Conservation (phyloP, 2,329 filamentous ascomycete species). For the Tolypocladium pustulatum region DNA sequence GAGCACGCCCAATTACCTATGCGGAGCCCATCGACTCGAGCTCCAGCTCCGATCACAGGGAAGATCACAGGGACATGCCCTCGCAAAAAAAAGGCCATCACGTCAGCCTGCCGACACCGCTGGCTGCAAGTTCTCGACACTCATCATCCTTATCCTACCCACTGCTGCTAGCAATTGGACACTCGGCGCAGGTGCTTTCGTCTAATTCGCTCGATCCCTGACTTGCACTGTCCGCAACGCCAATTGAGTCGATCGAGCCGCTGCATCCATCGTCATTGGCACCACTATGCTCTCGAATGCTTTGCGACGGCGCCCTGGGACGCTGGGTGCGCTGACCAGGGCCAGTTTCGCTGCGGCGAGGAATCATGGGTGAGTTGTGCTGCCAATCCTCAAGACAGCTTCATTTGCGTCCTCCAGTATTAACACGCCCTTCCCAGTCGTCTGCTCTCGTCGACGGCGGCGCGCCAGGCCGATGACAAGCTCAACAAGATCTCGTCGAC, state of each 20-base stretch:
- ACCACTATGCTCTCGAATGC: conserved; percentile 10
- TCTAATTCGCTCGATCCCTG: background rate
- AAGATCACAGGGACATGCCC: conserved; percentile 20
- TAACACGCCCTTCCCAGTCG: conserved; percentile 25
- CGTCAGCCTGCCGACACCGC: conserved; percentile 5
- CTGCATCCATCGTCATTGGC: background rate
- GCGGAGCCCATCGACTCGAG: background rate
- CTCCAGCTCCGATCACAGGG: conserved; percentile 17
- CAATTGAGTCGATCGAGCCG: background rate
- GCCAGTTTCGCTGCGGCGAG: conserved; percentile 4
- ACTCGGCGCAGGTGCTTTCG: background rate
- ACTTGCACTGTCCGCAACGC: background rate
- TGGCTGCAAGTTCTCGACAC: background rate
- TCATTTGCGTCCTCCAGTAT: background rate
- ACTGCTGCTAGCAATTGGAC: background rate
- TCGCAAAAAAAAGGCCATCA: conserved; percentile 13
- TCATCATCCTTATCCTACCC: background rate
- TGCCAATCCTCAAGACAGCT: background rate
- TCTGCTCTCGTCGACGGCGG: conserved; percentile 37
- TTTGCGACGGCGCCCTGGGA: conserved; percentile 7
- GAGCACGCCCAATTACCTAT: background rate
- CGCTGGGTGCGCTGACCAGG: conserved; percentile 6
- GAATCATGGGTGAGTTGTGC: conserved; percentile 6
- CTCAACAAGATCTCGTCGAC: conserved; percentile 76
- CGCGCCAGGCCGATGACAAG: conserved; percentile 37